Percentiles rank a stretch among this genome's conserved stretches.
Evolutionary conservation across 352 stramenopile genomes (phyloP).

Genomic region (Pythium dissimile): DNA sequence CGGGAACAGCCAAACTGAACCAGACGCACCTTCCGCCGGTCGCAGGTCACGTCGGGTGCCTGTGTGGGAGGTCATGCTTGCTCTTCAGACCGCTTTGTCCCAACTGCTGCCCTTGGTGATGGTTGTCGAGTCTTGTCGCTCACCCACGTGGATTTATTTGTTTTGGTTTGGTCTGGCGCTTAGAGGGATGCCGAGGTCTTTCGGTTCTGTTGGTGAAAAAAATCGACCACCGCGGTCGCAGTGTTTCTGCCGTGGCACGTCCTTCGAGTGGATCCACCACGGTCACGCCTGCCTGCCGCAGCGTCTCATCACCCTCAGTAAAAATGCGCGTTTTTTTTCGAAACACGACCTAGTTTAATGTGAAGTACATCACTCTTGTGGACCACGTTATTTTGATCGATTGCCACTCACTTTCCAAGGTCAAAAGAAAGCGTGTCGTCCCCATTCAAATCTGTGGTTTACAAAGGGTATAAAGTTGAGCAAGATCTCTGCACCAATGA

Average conservation of each 20-base stretch:
- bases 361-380: background rate
- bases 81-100: background rate
- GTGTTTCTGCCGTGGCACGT: conserved; percentile 6
- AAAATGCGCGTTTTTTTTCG: conserved; percentile 16
- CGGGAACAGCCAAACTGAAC: no score
- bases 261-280: conserved; percentile 18
- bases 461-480: background rate
- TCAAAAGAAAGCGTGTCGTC: background rate
- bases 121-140: no score
- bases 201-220: background rate
- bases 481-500: conserved; percentile 8
- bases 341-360: conserved; percentile 3
- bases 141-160: no score
- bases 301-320: conserved; percentile 19
- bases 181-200: conserved; percentile 1
- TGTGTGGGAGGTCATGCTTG: conserved; percentile 18
- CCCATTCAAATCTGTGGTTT: background rate
- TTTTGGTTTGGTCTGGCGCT: background rate
- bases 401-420: background rate
- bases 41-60: conserved; percentile 13
- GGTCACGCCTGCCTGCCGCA: conserved; percentile 12
- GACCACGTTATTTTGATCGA: background rate
- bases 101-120: background rate
- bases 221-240: conserved; percentile 16
- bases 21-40: conserved; percentile 20